These are phyloP conservation scores for Cicer cuneatum DNA, from an alignment of 306 rosid species.

Conservation along the genomic window DNA sequence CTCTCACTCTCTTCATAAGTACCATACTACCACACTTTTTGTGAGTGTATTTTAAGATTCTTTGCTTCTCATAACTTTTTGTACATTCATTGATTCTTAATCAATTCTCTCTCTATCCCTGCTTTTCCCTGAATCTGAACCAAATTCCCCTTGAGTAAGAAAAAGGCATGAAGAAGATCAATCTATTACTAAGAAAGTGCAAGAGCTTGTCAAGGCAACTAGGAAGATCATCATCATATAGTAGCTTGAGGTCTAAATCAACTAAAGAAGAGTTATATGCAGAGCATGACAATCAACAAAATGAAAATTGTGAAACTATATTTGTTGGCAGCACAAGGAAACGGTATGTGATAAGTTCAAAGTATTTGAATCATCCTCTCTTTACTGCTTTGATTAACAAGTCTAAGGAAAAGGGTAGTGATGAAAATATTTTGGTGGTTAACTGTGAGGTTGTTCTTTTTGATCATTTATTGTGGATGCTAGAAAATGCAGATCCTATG, in stretches of 20 bases:
- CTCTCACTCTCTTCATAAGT: conserved; percentile 46
- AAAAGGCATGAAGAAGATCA: conserved; percentile 71
- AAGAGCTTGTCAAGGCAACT: conserved; percentile 82
- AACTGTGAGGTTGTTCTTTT: conserved; percentile 90
- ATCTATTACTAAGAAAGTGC: conserved; percentile 76
- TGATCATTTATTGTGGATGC: conserved; percentile 92
- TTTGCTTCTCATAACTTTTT: conserved; percentile 22
- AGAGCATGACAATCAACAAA: conserved; percentile 32
- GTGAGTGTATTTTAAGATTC: conserved; percentile 67
- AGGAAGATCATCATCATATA: conserved; percentile 78
- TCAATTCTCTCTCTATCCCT: conserved; percentile 10
- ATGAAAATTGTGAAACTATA: conserved; percentile 50
- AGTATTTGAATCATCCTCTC: conserved; percentile 72
- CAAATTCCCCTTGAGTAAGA: background rate
- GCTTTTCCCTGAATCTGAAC: conserved; percentile 14
- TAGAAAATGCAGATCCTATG: conserved; percentile 80
- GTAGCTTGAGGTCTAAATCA: conserved; percentile 81
- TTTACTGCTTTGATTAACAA: conserved; percentile 72
- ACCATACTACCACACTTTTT: conserved; percentile 38
- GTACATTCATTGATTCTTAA: conserved; percentile 10
- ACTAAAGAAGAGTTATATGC: conserved; percentile 56
- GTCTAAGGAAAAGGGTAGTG: conserved; percentile 48
- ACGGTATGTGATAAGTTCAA: conserved; percentile 68
- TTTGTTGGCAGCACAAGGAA: conserved; percentile 86
- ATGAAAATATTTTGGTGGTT: conserved; percentile 52